Conservation (phyloP, 176 grass and related monocot species). For the Eragrostis nindensis region DNA sequence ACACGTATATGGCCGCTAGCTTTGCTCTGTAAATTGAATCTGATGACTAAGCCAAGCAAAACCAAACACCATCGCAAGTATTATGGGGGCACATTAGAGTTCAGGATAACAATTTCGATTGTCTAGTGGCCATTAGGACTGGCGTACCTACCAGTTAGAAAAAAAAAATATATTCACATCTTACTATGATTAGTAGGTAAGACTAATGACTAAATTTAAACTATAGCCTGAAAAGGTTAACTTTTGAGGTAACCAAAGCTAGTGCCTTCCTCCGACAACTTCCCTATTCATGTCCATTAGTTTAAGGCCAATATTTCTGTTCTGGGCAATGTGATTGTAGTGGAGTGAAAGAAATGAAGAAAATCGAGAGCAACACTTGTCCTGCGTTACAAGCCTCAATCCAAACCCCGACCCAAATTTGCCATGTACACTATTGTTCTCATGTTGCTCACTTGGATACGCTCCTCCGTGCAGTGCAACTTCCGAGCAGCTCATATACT, state of each 20-base stretch:
- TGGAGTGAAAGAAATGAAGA: background rate
- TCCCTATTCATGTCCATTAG: background rate
- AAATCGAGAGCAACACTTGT: too few species aligned
- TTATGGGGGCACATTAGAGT: background rate
- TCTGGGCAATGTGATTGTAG: background rate
- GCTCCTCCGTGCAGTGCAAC: too few species aligned
- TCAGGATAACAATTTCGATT: background rate
- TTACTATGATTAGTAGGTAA: background rate
- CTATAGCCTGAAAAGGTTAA: background rate
- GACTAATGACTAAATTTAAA: background rate
- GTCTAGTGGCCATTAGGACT: background rate
- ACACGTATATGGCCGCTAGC: background rate
- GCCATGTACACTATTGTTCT: too few species aligned
- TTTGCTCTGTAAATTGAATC: background rate
- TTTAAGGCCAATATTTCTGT: too few species aligned
- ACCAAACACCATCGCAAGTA: background rate
- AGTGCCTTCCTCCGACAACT: background rate
- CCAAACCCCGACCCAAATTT: too few species aligned
- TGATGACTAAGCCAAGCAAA: background rate
- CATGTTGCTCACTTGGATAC: too few species aligned
- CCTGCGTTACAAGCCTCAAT: too few species aligned
- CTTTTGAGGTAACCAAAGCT: background rate
- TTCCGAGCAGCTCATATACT: too few species aligned
- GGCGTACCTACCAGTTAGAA: background rate
- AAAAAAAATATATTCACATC: background rate